These are phyloP conservation scores for Torulaspora gathmanii DNA, from an alignment of 805 yeast species.

Conservation along the genomic window DNA sequence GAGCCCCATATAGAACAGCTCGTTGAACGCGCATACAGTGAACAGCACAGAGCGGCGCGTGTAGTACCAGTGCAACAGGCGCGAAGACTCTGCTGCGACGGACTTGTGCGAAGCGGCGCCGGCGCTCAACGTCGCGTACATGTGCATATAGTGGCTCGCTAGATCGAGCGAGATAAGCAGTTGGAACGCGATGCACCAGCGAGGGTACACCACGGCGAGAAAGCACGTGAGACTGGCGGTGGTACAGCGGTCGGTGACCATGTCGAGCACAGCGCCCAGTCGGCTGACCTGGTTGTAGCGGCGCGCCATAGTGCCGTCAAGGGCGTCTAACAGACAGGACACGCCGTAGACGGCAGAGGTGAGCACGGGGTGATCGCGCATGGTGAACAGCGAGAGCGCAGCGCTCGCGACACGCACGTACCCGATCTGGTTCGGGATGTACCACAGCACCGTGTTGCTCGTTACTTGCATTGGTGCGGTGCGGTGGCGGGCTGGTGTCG, in stretches of 20 bases:
- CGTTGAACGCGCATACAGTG: constrained; percentile 88
- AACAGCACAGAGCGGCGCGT: constrained; percentile 80
- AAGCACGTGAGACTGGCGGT: constrained; percentile 90
- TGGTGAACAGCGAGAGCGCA: constrained; percentile 68
- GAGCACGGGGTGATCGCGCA: constrained; percentile 77
- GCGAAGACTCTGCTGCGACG: constrained; percentile 64
- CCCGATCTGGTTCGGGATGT: constrained; percentile 90
- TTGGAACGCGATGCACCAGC: constrained; percentile 58
- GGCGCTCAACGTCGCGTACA: constrained; percentile 84
- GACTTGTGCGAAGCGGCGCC: constrained; percentile 83
- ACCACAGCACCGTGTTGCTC: constrained; percentile 58
- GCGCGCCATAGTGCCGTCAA: constrained; percentile 95
- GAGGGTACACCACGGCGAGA: constrained; percentile 74
- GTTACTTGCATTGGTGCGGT: constrained; percentile 29
- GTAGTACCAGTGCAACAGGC: constrained; percentile 78
- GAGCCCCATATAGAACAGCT: constrained; percentile 83
- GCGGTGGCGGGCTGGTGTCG: no score
- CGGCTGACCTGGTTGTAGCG: constrained; percentile 80
- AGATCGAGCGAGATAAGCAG: constrained; percentile 76
- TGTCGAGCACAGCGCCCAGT: constrained; percentile 95
- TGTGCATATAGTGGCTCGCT: constrained; percentile 96
- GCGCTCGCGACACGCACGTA: constrained; percentile 81
- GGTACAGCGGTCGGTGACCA: constrained; percentile 98
- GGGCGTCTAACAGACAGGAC: constrained; percentile 90
- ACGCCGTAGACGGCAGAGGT: constrained; percentile 76